phyloP scores from a whole-genome alignment of 202 grass and related monocot genomes.

The Elaeis oleifera region DNA sequence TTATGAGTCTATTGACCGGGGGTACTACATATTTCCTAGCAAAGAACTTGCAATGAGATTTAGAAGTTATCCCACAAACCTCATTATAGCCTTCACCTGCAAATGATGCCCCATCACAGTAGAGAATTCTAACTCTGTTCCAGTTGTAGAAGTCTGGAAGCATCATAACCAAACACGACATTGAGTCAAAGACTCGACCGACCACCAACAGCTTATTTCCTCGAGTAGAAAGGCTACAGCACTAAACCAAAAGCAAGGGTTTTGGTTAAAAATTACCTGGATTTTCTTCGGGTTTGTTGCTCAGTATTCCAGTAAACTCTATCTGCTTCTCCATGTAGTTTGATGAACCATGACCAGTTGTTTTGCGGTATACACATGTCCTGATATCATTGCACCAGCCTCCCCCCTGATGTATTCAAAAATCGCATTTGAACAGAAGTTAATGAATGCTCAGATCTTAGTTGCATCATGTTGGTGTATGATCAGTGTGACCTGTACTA shows the following conservation, averaged over 20 bases:
- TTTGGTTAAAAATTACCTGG: conserved; percentile 33
- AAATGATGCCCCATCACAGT: conserved; percentile 38
- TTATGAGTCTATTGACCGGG: too few species aligned
- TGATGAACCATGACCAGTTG: conserved; percentile 48
- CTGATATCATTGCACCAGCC: conserved; percentile 74
- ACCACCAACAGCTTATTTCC: too few species aligned
- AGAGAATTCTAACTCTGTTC: conserved; percentile 64
- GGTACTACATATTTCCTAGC: too few species aligned
- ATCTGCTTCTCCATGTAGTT: conserved; percentile 61
- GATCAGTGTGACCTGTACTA: too few species aligned
- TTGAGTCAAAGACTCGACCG: neutral
- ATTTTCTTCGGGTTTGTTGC: conserved; percentile 45
- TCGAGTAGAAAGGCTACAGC: too few species aligned
- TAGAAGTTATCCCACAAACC: conserved; percentile 8
- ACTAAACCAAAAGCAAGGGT: too few species aligned
- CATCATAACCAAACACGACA: neutral
- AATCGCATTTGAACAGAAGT: neutral
- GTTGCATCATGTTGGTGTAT: too few species aligned
- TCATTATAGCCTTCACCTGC: conserved; percentile 36
- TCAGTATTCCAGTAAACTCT: conserved; percentile 62
- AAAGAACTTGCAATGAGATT: too few species aligned
- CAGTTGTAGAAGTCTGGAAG: conserved; percentile 80
- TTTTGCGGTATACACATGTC: conserved; percentile 46
- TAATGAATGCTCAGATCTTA: too few species aligned
- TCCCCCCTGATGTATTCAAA: conserved; percentile 41